Evolutionary conservation across 176 grass and related monocot species (phyloP), one percentile per base, ranked within the genome.

Genomic region (Juncus effusus): DNA sequence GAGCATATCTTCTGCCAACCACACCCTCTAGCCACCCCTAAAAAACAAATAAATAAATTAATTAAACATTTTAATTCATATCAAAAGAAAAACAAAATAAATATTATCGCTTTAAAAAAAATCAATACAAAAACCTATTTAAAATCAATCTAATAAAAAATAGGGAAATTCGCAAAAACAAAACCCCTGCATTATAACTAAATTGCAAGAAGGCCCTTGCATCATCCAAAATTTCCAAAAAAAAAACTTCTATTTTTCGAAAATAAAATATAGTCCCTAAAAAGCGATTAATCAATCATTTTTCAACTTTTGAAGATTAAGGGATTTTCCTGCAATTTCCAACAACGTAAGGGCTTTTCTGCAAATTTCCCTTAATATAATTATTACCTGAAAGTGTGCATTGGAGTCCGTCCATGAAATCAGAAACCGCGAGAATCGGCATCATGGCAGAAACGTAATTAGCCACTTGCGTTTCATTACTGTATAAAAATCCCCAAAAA

Each of bases 321-420:
- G 19, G 19, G 19, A 1, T 28, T 28, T 28, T 28, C 0, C 19
- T 28, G 19, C 19, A 69, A 7, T 11, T 7, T 54, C 10, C 2
- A 13, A 68, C 49, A 10, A 56, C 16, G 40, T 13, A 54, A 69
- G 39, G 40, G 51, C 49, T 36, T 54, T 40, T 10, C 12, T 6
- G 13, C 14, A 13, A 2, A 16, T n/a, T 1, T 15, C 16, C 4
- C 51, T 2, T 4, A 8, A 15, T 56, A 56, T 55, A 37, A 10
- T 16, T 54, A 37, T 16, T 56, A 96, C 92, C 92, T 88, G 92
- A 91, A 71, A 96, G 71, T 0, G 82, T 89, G 87, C 87, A 96
- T 78, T 96, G 92, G 63, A 86, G 76, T 54, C 92, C 92, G 86
- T 91, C 87, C 82, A 96, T 88, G 58, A 96, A 96, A 75, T 91